Conservation (phyloP, 345 rosid genomes). For the Arabidopsis arenosa region DNA sequence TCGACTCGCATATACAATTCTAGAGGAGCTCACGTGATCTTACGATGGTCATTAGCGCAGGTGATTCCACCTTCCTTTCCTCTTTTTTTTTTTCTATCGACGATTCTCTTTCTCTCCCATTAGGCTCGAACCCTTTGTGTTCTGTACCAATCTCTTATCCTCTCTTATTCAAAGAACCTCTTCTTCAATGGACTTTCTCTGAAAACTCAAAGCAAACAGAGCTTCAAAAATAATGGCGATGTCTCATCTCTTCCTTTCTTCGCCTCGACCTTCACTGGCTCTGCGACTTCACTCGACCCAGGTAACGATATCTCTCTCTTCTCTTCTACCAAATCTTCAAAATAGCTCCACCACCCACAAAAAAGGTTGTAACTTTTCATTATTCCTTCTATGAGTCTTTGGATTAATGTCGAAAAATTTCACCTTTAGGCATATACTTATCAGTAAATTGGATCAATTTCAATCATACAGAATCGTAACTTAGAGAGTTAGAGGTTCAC, state of each 20-base stretch:
- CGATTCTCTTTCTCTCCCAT: neutral
- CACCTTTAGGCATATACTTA: neutral
- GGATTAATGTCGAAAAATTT: neutral
- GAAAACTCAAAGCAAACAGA: slow-evolving; percentile 6
- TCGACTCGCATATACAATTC: no score
- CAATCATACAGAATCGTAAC: neutral
- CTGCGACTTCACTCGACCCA: slow-evolving; percentile 19
- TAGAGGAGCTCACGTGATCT: slow-evolving; percentile 10
- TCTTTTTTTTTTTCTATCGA: neutral
- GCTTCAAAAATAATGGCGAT: slow-evolving; percentile 18
- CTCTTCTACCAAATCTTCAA: slow-evolving; percentile 27
- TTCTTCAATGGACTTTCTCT: slow-evolving; percentile 17
- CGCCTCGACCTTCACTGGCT: slow-evolving; percentile 25
- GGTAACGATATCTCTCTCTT: neutral
- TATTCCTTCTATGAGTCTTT: neutral
- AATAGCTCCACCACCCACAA: slow-evolving; percentile 2
- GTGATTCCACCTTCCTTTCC: neutral
- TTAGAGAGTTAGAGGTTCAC: neutral
- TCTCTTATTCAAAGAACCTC: slow-evolving; percentile 13
- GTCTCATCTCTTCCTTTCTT: slow-evolving; percentile 42
- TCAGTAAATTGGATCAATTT: neutral
- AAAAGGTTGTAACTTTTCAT: neutral
- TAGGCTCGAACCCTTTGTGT: slow-evolving; percentile 11
- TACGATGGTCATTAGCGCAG: slow-evolving; percentile 18
- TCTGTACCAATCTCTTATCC: slow-evolving; percentile 14